Evolutionary conservation across 352 stramenopile species (phyloP), one percentile per base, ranked within the genome.

Genomic region (Lagenidium sp.): DNA sequence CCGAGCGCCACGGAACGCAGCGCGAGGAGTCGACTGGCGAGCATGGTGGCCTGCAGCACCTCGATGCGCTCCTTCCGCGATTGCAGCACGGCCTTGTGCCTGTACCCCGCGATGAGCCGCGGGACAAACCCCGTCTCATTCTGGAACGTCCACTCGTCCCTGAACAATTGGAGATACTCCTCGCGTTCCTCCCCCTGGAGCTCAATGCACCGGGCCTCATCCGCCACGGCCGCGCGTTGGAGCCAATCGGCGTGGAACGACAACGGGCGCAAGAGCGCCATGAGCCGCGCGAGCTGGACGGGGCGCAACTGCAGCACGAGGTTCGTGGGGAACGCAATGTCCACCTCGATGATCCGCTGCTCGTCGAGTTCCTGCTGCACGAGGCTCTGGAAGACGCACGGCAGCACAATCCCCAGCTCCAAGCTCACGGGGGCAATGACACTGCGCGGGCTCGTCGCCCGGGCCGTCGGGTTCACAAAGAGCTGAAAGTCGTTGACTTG

Each of bases 201-300:
- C 48, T 89, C 70, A 7, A 82, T 57, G 30, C 68, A 88, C 5
- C 57, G 37, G n/a, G 72, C 53, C 21, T 88, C 76, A 43, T 92
- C 82, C 16, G 65, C 51, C 34, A 82, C 63, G 6, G 55, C 48
- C 2, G 63, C 74, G 32, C 72, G 67, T 6, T 63, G 69, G 28
- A 66, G 63, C 75, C 81, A 89, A 44, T 94, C 77, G 18, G 67
- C 74, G 48, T 88, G 73, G 52, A 68, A 79, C 19, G 53, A 65
- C 11, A 88, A 58, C 3, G 69, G 71, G 16, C 74, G 61, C 11
- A 82, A 41, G 25, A 91, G 41, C 36, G 58, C 64, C 45, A 88
- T 44, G 15, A 91, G 49, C 44, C 75, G 72, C 20, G 50, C 60
- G 43, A 78, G 57, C 55, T 91, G 79, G 8, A 63, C 70, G 0